Base-by-base conservation (phyloP, 1,284 basidiomycete species). In the Apiotrichum porosum region DNA sequence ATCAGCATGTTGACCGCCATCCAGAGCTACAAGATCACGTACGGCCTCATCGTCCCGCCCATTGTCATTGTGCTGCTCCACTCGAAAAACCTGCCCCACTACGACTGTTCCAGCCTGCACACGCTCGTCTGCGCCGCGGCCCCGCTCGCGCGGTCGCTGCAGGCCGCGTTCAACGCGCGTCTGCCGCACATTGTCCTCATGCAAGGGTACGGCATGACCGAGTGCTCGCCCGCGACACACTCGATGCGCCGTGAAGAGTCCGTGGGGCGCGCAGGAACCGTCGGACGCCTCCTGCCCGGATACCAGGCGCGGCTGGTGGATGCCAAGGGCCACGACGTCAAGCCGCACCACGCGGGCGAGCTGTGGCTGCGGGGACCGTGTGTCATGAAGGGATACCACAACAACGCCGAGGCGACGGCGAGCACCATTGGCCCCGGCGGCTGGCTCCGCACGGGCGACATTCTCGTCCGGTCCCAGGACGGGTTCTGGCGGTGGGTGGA, bases 371-470 rank as follows among this genome's bases (percentile, higher is more conserved):
- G 81, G 44, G 88, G 88, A 0, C 84, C 85, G 0, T 81, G 77
- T 3, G 76, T 91, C 42, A 90, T 90, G 86, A 88, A 87, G 81
- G 77, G 77, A 9, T 79, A 79, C 59, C 70, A 75, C 52, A 83
- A 83, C 62, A 86, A 89, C 54, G 71, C 75, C 0, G 68, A 71
- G 18, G 86, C 86, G 6, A 90, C 86, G 0, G 68, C 69, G 14
- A 77, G 81, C 9, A 70, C 81, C 2, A 86, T 85, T 0, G 46
- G 48, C 2, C 44, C 44, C 6, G 68, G 65, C 5, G 79, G 81
- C 3, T 92, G 85, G 85, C 85, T 88, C 77, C 87, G 85, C 75
- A 91, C 86, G 0, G 87, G 88, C 1, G 88, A 91, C 66, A 79
- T 89, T 36, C 83, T 78, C 0, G 68, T 78, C 9, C 68, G 79